Conservation (phyloP, 140 eudicot species). For the Ambrosia hybrid region DNA sequence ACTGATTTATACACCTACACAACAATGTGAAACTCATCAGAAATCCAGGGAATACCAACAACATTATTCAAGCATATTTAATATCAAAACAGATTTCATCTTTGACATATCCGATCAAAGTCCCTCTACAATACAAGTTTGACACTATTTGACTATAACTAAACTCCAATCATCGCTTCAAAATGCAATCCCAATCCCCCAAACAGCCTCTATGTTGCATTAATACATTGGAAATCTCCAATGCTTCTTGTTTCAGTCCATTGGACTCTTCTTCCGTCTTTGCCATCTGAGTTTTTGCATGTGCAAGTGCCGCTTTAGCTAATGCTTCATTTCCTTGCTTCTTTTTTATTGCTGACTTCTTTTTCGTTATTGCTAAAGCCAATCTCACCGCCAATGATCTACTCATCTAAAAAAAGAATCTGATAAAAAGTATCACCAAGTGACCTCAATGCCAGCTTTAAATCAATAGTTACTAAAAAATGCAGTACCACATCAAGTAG, state of each 20-base stretch:
- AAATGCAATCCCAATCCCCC: not conserved
- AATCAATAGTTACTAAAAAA: not conserved
- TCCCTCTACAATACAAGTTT: too few relatives aligned
- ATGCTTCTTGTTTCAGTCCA: slow-evolving; percentile 19
- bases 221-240: slow-evolving; percentile 17
- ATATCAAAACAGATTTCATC: too few relatives aligned
- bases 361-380: slow-evolving; percentile 14
- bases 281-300: slow-evolving; percentile 4
- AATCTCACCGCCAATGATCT: slow-evolving; percentile 35
- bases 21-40: too few relatives aligned
- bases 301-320: not conserved
- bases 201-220: not conserved
- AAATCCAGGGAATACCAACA: too few relatives aligned
- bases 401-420: slow-evolving; percentile 19
- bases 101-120: too few relatives aligned
- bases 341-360: not conserved
- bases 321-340: slow-evolving; percentile 1
- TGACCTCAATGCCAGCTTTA: not conserved
- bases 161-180: not conserved
- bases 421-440: not conserved
- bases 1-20: too few relatives aligned
- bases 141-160: not conserved
- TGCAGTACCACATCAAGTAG: slow-evolving; percentile 56
- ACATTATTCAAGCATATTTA: too few relatives aligned
- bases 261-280: slow-evolving; percentile 4